Base-by-base conservation (phyloP, 2,329 filamentous ascomycete species). In the Dothidotthia symphoricarpi region DNA sequence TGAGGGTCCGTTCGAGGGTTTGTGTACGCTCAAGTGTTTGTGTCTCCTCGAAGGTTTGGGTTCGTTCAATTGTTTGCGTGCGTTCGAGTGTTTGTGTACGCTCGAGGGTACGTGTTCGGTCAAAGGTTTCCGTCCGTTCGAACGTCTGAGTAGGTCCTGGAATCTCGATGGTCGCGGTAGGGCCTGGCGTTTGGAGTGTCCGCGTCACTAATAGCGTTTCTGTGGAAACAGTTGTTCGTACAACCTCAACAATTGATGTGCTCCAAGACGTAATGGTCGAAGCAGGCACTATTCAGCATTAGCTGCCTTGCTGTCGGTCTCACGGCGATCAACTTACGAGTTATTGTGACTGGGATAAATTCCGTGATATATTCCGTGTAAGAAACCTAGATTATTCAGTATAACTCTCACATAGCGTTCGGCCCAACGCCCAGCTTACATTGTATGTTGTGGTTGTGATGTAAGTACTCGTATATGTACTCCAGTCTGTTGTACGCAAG, bases 351-450 rank as follows among this genome's bases (percentile, higher is more conserved):
- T 3, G 41, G 41, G 10, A 57, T 53, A 6, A 43, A 57, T 3
- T 45, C 53, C 0, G 49, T 55, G 14, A 58, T 41, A 13, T 36
- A 47, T 10, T 39, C 42, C 3, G 36, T 44, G 22, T 40, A 44
- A 2, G 41, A 39, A 22, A 22, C 19, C 19, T 22, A 9, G 19
- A 22, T 5, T 6, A 9, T 22, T 22, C 9, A 22, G 19, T 6
- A 22, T 22, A 22, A 22, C 5, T 22, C 5, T 22, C 19, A 22
- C 19, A 22, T 22, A 9, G 19, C 19, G 9, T n/a, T n/a, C n/a
- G 9, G 19, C 9, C 5, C 9, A 5, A 6, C 5, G 19, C 19
- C 9, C 5, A 22, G 19, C 19, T 22, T 22, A 22, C 19, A 22
- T 22, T 22, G 19, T 6, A 22, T 2, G 47, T 56, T 3, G 43